These are phyloP conservation scores for Mortierella polycephala DNA, from an alignment of 371 early-diverging fungal genomes.

Conservation along the genomic window DNA sequence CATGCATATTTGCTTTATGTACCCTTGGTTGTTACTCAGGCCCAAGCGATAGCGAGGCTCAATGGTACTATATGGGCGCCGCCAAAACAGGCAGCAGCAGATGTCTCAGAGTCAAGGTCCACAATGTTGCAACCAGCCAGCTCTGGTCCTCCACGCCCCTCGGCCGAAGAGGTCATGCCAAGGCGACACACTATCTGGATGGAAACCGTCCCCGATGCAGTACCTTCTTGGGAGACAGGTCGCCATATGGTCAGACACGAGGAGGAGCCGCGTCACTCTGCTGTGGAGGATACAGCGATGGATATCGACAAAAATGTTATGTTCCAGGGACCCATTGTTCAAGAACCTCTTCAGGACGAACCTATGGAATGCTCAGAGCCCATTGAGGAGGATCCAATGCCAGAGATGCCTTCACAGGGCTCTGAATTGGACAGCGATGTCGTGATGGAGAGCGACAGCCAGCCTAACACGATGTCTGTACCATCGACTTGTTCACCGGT, in stretches of 20 bases:
- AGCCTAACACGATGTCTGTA: conserved; percentile 39
- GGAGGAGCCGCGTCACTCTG: conserved; percentile 28
- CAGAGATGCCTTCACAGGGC: conserved; percentile 5
- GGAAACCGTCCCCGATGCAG: conserved; percentile 52
- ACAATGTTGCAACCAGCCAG: conserved; percentile 11
- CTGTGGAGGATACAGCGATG: conserved; percentile 32
- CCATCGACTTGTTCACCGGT: conserved; percentile 47
- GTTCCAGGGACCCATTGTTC: conserved; percentile 4
- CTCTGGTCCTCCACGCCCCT: conserved; percentile 44
- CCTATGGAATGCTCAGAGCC: conserved; percentile 22
- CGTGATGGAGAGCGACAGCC: conserved; percentile 37
- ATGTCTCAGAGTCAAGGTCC: conserved; percentile 11
- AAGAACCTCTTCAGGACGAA: conserved; percentile 8
- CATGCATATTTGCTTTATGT: not conserved
- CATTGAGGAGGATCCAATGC: conserved; percentile 22
- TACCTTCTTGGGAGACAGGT: conserved; percentile 38
- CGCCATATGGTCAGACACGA: conserved; percentile 20
- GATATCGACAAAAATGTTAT: conserved; percentile 33
- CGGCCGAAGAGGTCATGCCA: conserved; percentile 48
- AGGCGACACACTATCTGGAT: conserved; percentile 44
- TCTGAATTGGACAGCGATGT: conserved; percentile 24
- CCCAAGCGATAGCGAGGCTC: conserved; percentile 47
- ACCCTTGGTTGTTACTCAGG: conserved; percentile 6
- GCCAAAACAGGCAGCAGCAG: conserved; percentile 23
- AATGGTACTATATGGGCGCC: conserved; percentile 42